Base-by-base conservation (phyloP, 2,329 filamentous ascomycete species). In the Xylariaceae sp. region DNA sequence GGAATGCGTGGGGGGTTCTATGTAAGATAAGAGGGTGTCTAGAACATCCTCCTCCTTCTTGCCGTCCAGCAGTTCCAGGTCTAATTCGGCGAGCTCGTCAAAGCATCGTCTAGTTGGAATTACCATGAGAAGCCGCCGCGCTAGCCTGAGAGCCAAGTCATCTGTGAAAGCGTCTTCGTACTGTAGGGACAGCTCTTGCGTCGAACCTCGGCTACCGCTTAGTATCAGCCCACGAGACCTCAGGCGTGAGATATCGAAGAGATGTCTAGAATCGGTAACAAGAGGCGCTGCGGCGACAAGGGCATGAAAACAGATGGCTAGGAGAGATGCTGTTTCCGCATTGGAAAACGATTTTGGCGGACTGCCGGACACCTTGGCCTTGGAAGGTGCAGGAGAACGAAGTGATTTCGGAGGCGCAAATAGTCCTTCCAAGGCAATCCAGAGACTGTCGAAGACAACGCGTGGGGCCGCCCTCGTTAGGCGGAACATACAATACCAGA, bases 151-250 rank as follows among this genome's bases (percentile, higher is more conserved):
- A 6, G 76, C 74, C 26, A 80, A 59, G n/a, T 74, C 73, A 48
- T 82, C 69, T 0, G 75, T 75, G 41, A 83, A 81, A 2, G 69
- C 69, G 50, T 83, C 79, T 44, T 83, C 74, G 41, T 80, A 82
- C 38, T 75, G 67, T 5, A 82, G 63, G 46, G 73, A 80, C 14
- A 78, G 59, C 8, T 66, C 59, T 44, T 76, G 71, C 4, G 66
- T 59, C 2, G 68, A 59, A 3, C 65, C 57, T 11, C 69, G 68
- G 41, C 67, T 67, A 3, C 65, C 67, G 12, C 70, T 62, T 18
- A 77, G 57, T 8, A 67, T 68, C 23, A 75, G 41, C 1, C 75
- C 76, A 32, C 70, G 69, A 1, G 76, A 73, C 30, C 78, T 68
- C 14, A 78, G 68, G 14, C 76, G 72, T 15, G 78, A 82, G 65